phyloP scores from a whole-genome alignment of 2,329 filamentous ascomycete genomes.

The Cordyceps pruinosa region DNA sequence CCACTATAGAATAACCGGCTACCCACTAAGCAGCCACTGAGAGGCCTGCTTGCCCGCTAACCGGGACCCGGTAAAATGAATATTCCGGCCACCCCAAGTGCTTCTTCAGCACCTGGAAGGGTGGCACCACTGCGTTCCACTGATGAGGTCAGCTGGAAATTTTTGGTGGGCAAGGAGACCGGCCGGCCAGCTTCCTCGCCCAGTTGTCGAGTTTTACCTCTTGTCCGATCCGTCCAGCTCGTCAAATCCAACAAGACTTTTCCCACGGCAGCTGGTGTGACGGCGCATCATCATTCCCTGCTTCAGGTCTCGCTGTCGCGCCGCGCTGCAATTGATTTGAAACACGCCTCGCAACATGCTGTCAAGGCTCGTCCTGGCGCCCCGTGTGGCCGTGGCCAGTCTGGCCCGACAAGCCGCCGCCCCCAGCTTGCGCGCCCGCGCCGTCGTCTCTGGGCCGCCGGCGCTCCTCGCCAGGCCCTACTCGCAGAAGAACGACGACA shows the following conservation, averaged over 20 bases:
- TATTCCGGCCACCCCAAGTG: background rate
- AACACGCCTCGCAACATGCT: constrained; percentile 16
- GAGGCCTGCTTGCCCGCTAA: background rate
- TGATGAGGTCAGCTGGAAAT: constrained; percentile 14
- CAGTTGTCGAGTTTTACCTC: background rate
- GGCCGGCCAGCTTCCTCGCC: background rate
- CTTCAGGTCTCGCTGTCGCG: constrained; percentile 2
- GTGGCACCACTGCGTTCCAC: background rate
- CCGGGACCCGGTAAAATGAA: constrained; percentile 6
- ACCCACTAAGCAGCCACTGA: background rate
- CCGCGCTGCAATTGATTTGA: constrained; percentile 5
- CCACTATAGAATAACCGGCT: background rate
- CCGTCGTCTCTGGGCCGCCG: constrained; percentile 12
- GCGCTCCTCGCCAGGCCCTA: constrained; percentile 13
- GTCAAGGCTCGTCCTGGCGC: constrained; percentile 16
- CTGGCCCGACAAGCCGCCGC: constrained; percentile 17
- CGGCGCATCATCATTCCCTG: background rate
- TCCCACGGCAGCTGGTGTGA: background rate
- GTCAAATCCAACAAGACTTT: background rate
- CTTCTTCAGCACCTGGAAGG: background rate
- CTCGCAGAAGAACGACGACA: constrained; percentile 13
- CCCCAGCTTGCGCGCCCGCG: constrained; percentile 1
- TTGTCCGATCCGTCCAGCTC: background rate
- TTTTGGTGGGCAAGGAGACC: constrained; percentile 12
- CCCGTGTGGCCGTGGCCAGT: constrained; percentile 14